Conservation (phyloP, 495 filamentous ascomycete genomes). For the Ramalina intermedia region DNA sequence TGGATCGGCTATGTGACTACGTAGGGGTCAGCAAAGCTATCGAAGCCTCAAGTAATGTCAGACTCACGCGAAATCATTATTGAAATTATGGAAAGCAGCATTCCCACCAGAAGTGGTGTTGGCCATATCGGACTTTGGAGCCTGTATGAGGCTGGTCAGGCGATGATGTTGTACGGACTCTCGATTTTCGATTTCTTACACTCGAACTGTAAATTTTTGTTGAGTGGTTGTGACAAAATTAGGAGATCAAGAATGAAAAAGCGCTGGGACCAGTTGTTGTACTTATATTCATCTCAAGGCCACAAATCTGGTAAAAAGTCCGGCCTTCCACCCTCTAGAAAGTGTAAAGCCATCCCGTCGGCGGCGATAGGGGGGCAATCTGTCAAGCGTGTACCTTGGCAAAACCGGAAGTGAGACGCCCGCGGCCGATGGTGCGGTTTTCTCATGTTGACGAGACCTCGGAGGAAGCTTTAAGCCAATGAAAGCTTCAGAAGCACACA, state of each 20-base stretch:
- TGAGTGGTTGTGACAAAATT: neutral
- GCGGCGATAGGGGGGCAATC: neutral
- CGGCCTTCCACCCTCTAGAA: too few species aligned
- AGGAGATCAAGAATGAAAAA: neutral
- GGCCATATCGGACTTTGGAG: constrained; percentile 1
- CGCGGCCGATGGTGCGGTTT: too few species aligned
- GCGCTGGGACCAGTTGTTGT: neutral
- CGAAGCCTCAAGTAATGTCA: neutral
- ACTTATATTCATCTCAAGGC: neutral
- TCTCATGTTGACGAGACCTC: neutral
- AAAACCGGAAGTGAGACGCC: neutral
- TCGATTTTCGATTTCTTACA: neutral
- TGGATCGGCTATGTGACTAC: constrained; percentile 49
- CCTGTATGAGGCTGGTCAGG: neutral
- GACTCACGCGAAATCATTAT: constrained; percentile 28
- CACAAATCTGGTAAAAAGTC: neutral
- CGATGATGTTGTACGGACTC: too few species aligned
- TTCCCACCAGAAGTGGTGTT: constrained; percentile 45
- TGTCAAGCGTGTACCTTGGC: neutral
- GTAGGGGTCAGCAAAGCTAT: constrained; percentile 13
- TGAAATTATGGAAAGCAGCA: constrained; percentile 54
- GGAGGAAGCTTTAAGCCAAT: neutral
- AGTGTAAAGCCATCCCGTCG: neutral
- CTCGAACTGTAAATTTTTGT: too few species aligned
- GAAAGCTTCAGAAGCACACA: neutral